phyloP scores from a whole-genome alignment of 2,329 filamentous ascomycete species.

The Colletotrichum camelliae region DNA sequence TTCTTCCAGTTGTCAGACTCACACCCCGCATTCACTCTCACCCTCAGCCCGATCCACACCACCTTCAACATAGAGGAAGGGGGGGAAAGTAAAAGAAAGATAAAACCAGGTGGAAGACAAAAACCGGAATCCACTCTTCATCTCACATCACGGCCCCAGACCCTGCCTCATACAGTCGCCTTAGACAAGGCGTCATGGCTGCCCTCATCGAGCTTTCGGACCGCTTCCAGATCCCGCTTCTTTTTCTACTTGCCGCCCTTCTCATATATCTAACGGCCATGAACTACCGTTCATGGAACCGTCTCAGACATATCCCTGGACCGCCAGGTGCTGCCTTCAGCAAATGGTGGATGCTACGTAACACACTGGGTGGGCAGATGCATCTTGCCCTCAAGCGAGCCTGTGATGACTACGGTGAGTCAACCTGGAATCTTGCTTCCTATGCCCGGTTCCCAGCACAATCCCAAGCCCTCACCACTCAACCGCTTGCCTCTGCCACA shows the following conservation, averaged over 20 bases:
- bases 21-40: background rate
- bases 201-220: background rate
- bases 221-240: background rate
- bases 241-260: background rate
- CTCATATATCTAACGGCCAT: constrained; percentile 11
- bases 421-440: background rate
- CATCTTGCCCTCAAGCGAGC: constrained; percentile 25
- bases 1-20: background rate
- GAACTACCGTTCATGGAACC: constrained; percentile 31
- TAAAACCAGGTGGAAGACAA: background rate
- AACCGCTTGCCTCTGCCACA: background rate
- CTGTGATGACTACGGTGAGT: constrained; percentile 23
- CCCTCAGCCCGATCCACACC: background rate
- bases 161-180: background rate
- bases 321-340: constrained; percentile 37
- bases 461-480: background rate
- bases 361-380: constrained; percentile 25
- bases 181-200: constrained; percentile 1
- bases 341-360: constrained; percentile 36
- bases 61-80: background rate
- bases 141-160: background rate
- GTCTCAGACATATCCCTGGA: constrained; percentile 38
- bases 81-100: background rate
- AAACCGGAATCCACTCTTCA: background rate
- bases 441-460: background rate